Evolutionary conservation across 257 asterid species (phyloP).

Genomic region (Marsdenia floribunda): DNA sequence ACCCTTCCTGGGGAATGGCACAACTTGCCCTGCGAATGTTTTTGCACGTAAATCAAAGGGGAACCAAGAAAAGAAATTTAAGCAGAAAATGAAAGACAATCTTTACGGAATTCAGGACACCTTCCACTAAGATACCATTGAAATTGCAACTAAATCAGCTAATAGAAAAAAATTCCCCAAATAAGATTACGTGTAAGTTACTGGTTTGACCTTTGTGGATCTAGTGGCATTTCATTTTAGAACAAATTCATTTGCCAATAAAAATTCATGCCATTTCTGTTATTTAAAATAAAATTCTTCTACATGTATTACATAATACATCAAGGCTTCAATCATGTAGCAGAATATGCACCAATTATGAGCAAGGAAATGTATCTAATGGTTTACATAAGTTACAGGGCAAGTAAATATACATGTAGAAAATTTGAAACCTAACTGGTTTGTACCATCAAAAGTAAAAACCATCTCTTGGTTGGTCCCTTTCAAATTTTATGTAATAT

Average conservation of each 20-base stretch:
- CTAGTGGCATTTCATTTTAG: background rate
- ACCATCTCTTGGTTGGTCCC: background rate
- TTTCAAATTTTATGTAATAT: background rate
- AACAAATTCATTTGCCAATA: background rate
- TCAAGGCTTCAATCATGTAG: background rate
- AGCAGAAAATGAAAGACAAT: background rate
- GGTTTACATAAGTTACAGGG: background rate
- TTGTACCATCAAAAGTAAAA: background rate
- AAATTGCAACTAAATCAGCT: background rate
- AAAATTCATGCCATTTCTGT: background rate
- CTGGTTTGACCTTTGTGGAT: background rate
- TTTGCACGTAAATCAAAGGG: background rate
- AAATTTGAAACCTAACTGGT: background rate
- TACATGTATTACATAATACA: background rate
- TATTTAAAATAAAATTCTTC: no score
- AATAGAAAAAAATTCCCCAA: background rate
- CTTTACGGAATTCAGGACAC: background rate
- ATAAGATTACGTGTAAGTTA: background rate
- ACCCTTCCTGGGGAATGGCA: slow-evolving; percentile 56
- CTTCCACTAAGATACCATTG: background rate
- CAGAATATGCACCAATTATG: background rate
- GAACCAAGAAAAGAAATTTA: background rate
- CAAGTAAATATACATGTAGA: no score
- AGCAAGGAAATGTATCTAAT: background rate
- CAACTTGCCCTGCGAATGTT: slow-evolving; percentile 42